Percentiles rank a stretch among this genome's conserved stretches.
phyloP scores from a whole-genome alignment of 1,284 basidiomycete genomes.

The Ceratobasidium papillatum region DNA sequence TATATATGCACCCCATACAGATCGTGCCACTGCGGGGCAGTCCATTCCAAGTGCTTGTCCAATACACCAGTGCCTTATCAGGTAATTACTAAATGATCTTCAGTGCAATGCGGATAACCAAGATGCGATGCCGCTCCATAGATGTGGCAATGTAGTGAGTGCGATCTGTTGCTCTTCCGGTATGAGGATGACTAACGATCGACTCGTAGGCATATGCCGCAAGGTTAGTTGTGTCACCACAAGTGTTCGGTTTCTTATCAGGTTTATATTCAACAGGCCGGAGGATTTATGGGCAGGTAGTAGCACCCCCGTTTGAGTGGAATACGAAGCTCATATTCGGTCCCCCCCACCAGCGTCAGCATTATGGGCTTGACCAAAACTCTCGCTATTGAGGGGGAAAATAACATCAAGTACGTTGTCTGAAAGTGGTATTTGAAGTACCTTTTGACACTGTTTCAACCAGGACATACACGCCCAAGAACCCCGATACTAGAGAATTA shows the following conservation, averaged over 20 bases:
- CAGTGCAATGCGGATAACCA: not conserved
- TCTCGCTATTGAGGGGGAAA: slow-evolving; percentile 13
- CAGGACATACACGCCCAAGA: slow-evolving; percentile 11
- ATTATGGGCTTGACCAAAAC: slow-evolving; percentile 30
- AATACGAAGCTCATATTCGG: not conserved
- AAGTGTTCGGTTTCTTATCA: not conserved
- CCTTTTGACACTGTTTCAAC: not conserved
- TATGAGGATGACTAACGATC: not conserved
- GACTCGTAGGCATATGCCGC: slow-evolving; percentile 22
- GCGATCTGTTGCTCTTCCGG: no score
- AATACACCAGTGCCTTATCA: slow-evolving; percentile 30
- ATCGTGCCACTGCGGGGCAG: slow-evolving; percentile 27
- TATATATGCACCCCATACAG: not conserved
- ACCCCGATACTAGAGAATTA: slow-evolving; percentile 12
- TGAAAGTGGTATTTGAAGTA: not conserved
- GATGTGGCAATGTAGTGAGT: slow-evolving; percentile 31
- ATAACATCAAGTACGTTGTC: slow-evolving; percentile 10
- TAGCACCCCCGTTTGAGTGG: not conserved
- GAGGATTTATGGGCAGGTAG: slow-evolving; percentile 29
- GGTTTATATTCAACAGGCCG: not conserved
- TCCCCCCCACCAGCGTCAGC: not conserved
- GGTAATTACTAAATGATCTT: not conserved
- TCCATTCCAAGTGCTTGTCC: slow-evolving; percentile 22
- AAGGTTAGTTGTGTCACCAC: not conserved
- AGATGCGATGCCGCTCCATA: not conserved